Base-by-base conservation (phyloP, 148 eudicot species). In the Vaccinium vitisidaea region DNA sequence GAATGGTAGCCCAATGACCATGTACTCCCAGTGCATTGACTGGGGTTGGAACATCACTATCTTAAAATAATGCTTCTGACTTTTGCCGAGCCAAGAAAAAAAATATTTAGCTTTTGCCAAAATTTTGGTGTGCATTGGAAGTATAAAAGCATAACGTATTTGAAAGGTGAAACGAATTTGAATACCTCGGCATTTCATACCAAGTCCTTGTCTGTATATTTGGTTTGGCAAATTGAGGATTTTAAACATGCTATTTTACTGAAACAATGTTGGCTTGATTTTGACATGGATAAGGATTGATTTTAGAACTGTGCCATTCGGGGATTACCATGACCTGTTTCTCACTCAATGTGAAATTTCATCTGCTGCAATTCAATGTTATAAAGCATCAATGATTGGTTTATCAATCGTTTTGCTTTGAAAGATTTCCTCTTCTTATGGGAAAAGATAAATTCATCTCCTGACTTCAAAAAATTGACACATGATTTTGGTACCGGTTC, bases 311-410 rank as follows among this genome's bases (percentile, higher is more conserved):
- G 23, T 77, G 80, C 48, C 16, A 55, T 79, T 23, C 25, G 14
- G 21, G 23, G 67, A 59, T 59, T 59, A 59, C 67, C 67, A 21
- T 76, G 79, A 76, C 80, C 18, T 79, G 13, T 65, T 79, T 79
- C 65, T 79, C 30, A 50, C 12, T 48, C 16, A 46, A 9, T 59
- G 67, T 23, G 21, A n/a, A 59, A 9, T 59, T 59, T 59, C 11
- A 6, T 59, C 67, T 7, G 67, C 50, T 58, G 27, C 50, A 56
- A 58, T 58, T 54, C 21, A 79, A 54, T 59, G 59, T 7, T 21
- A 43, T 43, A 0, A 6, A 25, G 49, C 69, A 79, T 56, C 7
- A 32, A 56, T 3, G 81, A 27, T 19, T 56, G 49, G 23, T 52
- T 52, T 54, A 55, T 43, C 27, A 79, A 79, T 19, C 9, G 3